Conservation (phyloP, 768 basidiomycete genomes). For the Mycena epipterygia region DNA sequence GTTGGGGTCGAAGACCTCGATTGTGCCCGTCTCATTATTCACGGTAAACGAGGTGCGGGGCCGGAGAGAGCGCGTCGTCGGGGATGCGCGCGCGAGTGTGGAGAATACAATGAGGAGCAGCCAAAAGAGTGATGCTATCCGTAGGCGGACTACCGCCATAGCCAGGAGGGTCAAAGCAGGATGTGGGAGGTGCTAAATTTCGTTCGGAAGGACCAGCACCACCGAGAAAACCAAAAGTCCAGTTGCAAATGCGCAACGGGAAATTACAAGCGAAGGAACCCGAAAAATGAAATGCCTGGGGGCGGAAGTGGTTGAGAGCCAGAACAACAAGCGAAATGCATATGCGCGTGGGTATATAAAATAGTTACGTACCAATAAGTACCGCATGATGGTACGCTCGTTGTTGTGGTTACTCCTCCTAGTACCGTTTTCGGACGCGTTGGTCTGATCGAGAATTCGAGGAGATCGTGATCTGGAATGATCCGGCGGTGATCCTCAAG, state of each 20-base stretch:
- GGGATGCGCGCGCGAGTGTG: constrained; percentile 19
- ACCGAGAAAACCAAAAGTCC: not conserved
- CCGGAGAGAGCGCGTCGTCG: constrained; percentile 16
- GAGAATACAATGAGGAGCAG: constrained; percentile 22
- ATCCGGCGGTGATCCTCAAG: too few species aligned
- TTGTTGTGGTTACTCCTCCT: not conserved
- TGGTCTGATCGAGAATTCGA: too few species aligned
- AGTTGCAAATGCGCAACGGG: not conserved
- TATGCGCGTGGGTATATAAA: not conserved
- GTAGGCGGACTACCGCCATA: constrained; percentile 24
- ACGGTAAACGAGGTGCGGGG: constrained; percentile 28
- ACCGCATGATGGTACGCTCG: not conserved
- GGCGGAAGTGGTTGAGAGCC: not conserved
- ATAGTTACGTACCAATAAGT: not conserved
- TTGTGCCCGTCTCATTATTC: constrained; percentile 55
- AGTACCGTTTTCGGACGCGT: not conserved
- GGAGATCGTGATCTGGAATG: too few species aligned
- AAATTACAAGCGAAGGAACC: not conserved
- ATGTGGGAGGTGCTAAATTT: constrained; percentile 5
- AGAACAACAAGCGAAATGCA: not conserved
- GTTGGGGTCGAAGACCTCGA: constrained; percentile 59
- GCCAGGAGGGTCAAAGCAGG: constrained; percentile 10
- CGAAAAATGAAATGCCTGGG: not conserved
- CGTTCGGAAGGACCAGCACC: constrained; percentile 24
- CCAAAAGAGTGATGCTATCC: constrained; percentile 33